Evolutionary conservation across 805 yeast species (phyloP).

Genomic region (Torulaspora franciscae): DNA sequence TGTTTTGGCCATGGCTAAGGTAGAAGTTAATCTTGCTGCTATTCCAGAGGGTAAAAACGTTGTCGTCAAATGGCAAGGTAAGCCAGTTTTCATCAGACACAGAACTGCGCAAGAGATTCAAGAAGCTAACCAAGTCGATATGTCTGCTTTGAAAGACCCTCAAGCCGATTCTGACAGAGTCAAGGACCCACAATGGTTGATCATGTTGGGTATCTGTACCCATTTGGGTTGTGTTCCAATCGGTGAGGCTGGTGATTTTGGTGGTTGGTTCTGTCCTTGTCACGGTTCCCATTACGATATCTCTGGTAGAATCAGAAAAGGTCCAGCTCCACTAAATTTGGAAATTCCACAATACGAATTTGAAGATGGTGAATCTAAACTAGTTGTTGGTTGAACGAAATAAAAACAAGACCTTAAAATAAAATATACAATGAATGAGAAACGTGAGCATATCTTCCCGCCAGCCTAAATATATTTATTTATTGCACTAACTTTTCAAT

Average conservation of each 20-base stretch:
- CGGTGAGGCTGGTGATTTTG: conserved; percentile 99
- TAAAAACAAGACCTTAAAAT: conserved; percentile 3
- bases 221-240: conserved; percentile 99
- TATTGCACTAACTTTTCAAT: conserved; percentile 8
- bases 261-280: conserved; percentile 99
- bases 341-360: conserved; percentile 92
- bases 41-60: conserved; percentile 98
- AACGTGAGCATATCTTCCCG: conserved; percentile 16
- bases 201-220: conserved; percentile 99
- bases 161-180: conserved; percentile 91
- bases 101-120: conserved; percentile 89
- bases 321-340: conserved; percentile 99
- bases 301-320: conserved; percentile 99
- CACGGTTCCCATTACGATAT: conserved; percentile 99
- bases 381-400: conserved; percentile 72
- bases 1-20: conserved; percentile 98
- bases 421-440: conserved; percentile 13
- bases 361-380: conserved; percentile 60
- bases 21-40: conserved; percentile 88
- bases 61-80: conserved; percentile 99
- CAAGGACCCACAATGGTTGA: conserved; percentile 94
- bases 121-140: conserved; percentile 85
- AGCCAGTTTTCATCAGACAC: conserved; percentile 99
- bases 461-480: conserved; percentile 15
- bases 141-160: conserved; percentile 84